Evolutionary conservation across 345 rosid species (phyloP).

Genomic region (Anacardium occidentale): DNA sequence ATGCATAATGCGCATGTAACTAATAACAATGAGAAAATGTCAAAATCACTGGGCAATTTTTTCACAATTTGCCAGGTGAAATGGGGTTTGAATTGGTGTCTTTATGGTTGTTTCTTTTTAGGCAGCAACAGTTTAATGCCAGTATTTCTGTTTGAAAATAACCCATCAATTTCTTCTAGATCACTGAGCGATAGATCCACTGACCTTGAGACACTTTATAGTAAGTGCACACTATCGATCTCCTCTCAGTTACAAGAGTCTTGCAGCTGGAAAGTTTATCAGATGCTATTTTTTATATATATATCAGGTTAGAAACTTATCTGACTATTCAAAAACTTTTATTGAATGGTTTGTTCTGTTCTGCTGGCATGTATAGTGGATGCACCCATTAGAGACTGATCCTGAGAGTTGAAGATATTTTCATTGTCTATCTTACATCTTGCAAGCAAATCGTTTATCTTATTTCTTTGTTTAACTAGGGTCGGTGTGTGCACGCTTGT

Average conservation of each 20-base stretch:
- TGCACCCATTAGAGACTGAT: not conserved
- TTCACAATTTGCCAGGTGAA: constrained; percentile 70
- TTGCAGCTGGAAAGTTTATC: constrained; percentile 75
- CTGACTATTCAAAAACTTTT: not conserved
- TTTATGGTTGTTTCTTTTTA: not conserved
- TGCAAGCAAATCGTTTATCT: not conserved
- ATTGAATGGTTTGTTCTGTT: not conserved
- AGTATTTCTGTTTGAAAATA: constrained; percentile 9
- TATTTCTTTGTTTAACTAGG: not conserved
- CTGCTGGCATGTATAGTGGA: not conserved
- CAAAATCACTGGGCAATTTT: constrained; percentile 69
- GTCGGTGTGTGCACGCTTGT: not conserved
- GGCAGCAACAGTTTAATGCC: not conserved
- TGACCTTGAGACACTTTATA: constrained; percentile 82
- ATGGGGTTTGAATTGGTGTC: not conserved
- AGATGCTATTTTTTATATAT: constrained; percentile 64
- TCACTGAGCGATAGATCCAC: constrained; percentile 68
- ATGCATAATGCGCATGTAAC: constrained; percentile 94
- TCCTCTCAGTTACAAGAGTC: constrained; percentile 63
- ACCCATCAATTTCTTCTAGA: constrained; percentile 37
- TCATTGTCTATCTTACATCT: not conserved
- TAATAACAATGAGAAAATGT: constrained; percentile 80
- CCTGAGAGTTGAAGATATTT: not conserved
- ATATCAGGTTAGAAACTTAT: constrained; percentile 62
- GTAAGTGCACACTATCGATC: constrained; percentile 84